Base-by-base conservation (phyloP, 495 filamentous ascomycete genomes). In the Penicillium mononematosum region DNA sequence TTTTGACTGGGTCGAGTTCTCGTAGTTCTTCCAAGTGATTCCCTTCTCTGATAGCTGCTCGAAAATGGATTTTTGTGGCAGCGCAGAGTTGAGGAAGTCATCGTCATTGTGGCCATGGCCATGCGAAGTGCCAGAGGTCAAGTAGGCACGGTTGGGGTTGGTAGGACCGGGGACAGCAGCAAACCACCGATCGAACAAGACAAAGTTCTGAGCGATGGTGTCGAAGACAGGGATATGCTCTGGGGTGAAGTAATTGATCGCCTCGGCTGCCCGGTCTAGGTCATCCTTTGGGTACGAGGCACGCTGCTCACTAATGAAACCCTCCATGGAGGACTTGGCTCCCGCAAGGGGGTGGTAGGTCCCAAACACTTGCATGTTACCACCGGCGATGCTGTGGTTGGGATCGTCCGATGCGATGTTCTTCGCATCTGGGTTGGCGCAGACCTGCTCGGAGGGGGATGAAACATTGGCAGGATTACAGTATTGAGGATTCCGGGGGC, bases 1-100 rank as follows among this genome's bases (percentile, higher is more conserved):
- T 12, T 32, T 36, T 3, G 50, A 66, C 20, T 59, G 62, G 4
- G 70, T 73, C 49, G 68, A 70, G 64, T 78, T 77, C 47, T 75
- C 72, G 62, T 81, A 81, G 67, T 83, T 81, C 44, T 70, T 73
- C 80, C 78, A 83, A 24, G 64, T 68, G 51, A 79, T 73, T 43
- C 63, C 62, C 42, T 70, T 69, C 17, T 76, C 71, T 1, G 68
- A 69, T 2, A 81, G 61, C 42, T 77, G 73, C 58, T 83, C 67
- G 61, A 83, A 83, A 46, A 83, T 75, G 34, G 73, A 77, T 16
- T 64, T 67, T 55, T 78, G 76, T 11, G 75, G 74, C 11, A 82
- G 60, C 9, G 65, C 65, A n/a, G 71, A 75, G 31, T 61, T 65
- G 19, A 70, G 64, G 62, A 80, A 81, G 44, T 58, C 63, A 22